Base-by-base conservation (phyloP, 345 rosid genomes). In the Cardiospermum halicacabum region DNA sequence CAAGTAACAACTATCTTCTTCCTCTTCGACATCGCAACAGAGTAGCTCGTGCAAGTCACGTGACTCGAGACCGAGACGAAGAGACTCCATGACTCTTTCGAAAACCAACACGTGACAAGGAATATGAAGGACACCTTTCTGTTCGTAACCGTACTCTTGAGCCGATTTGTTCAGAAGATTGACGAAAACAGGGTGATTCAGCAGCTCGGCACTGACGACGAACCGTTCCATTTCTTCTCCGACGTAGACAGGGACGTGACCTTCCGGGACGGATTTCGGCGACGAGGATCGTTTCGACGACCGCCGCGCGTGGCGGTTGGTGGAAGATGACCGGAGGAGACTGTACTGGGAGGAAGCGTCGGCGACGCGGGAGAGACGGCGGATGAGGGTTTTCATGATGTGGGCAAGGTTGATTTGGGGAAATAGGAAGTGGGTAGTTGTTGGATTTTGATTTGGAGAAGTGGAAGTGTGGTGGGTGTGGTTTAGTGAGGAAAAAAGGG, bases 161-260 rank as follows among this genome's bases (percentile, higher is more conserved):
- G 97, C 99, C 18, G 99, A 91, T 66, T 79, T 74, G 71, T 91
- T 83, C 47, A 94, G 82, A 50, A 94, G 77, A 2, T 80, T 84
- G 53, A 84, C 69, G 65, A 94, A 87, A 18, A 84, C 78, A 56
- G 99, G 99, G 15, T 91, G 99, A 81, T 85, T 89, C 19, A 94
- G 82, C 26, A 94, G 70, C 86, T 88, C 96, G 0, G 99, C 96
- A 73, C 80, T 80, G 18, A 95, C 92, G 1, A 82, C 75, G 74
- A 95, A 95, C 77, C 94, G 76, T 77, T 89, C 96, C 96, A 87
- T 87, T 78, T 89, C 96, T 39, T 87, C 97, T 1, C 99, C 99
- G 13, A 95, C 99, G 76, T 80, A 88, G 5, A 95, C 91, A 47
- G 97, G 96, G 1, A 95, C 83, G 80, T 88, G 82, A 2, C 99